A percentile compares a stretch with the other conserved stretches of the same genome.
Conservation (phyloP, 768 basidiomycete genomes). For the Russula lepida region DNA sequence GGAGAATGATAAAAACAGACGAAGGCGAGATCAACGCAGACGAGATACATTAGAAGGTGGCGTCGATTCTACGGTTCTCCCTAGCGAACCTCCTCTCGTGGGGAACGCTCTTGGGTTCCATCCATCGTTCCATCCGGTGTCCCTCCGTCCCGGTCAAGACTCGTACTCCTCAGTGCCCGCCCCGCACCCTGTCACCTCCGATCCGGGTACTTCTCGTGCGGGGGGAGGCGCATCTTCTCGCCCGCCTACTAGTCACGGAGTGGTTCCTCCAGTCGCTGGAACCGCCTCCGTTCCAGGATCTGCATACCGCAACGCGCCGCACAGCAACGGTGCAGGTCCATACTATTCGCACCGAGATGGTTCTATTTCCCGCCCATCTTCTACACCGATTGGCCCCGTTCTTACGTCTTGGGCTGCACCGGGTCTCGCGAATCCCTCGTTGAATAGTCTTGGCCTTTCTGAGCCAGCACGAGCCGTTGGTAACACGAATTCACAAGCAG, state of each 20-base stretch:
- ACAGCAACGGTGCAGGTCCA: not conserved
- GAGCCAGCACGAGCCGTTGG: not conserved
- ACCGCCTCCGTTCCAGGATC: constrained; percentile 2
- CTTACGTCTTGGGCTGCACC: constrained; percentile 9
- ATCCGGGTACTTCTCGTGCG: constrained; percentile 1
- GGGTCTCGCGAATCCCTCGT: constrained; percentile 8
- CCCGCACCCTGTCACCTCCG: not conserved
- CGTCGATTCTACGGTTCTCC: not conserved
- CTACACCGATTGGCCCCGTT: constrained; percentile 9
- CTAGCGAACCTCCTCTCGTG: not conserved
- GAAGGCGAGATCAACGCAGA: constrained; percentile 9
- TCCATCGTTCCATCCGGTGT: not conserved
- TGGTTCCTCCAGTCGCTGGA: not conserved
- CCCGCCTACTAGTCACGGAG: not conserved
- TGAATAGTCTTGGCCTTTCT: constrained; percentile 17
- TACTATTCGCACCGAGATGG: not conserved
- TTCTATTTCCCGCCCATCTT: constrained; percentile 7
- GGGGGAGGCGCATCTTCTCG: not conserved
- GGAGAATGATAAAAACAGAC: constrained; percentile 4
- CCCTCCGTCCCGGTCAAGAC: constrained; percentile 4
- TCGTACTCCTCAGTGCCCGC: not conserved
- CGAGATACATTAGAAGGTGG: not conserved
- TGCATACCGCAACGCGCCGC: not conserved
- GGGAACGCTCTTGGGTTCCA: constrained; percentile 16
- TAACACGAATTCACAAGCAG: not conserved